Evolutionary conservation across 108 stramenopile species (phyloP), one percentile per base, ranked within the genome.

Genomic region (Cylindrotheca fusiformis): DNA sequence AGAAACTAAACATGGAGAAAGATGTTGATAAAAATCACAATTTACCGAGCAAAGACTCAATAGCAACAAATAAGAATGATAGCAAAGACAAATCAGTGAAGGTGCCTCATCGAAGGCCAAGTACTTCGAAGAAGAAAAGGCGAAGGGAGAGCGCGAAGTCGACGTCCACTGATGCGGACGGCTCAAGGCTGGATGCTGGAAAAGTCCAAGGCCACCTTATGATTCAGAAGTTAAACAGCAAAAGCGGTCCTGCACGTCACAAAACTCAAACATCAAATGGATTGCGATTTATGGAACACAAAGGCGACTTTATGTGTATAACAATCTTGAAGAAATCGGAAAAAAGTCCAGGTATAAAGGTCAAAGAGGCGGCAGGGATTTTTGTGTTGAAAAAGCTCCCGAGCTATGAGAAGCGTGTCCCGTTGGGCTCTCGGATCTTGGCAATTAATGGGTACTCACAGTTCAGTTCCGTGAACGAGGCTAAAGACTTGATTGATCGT

Each of bases 381-480:
- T 52, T 68, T 28, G 3, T 68, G 23, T 28, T 68, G 10, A 59
- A 44, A 21, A 33, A 12, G 18, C 32, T 68, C 19, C 67, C 67
- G 19, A 22, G 46, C 2, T 26, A 59, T 25, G 67, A 68, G 29
- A 49, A 52, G 23, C 46, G 67, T 18, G 48, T 68, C 32, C 29
- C n/a, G 19, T 2, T 46, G 1, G 67, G 67, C 1, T 31, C 31
- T 62, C 58, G 46, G 26, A 51, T 68, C 47, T 54, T 68, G 30
- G 67, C 67, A 4, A 68, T 68, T 48, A 68, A 68, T 28, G 58
- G 65, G 19, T 31, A 53, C 3, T 20, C 19, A 26, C 55, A 46
- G 28, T 33, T 66, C 5, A 46, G 56, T 18, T 47, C 65, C 21
- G 51, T 33, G 12, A 20, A 50, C 14, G 52, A 56, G 24, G 67